Percentiles rank a stretch among this genome's conserved stretches.
Conservation (phyloP, 2,329 filamentous ascomycete species). For the Aspergillus brunneoviolaceus region DNA sequence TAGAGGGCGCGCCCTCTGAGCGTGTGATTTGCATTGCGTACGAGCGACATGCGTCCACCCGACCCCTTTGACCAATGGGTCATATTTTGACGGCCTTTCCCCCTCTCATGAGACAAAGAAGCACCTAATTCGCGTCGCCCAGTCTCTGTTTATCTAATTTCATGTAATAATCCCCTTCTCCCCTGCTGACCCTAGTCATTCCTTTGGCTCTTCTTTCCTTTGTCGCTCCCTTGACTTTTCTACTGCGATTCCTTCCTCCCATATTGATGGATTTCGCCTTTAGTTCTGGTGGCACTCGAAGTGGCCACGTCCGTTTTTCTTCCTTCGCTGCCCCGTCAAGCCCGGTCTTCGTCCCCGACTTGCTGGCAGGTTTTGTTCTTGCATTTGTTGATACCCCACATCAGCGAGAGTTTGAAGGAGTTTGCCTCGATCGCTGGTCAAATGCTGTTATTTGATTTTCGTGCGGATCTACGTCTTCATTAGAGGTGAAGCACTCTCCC, state of each 20-base stretch:
- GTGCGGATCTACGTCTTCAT: slow-evolving; percentile 13
- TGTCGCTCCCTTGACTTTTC: slow-evolving; percentile 14
- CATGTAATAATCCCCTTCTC: not conserved
- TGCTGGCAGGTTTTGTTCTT: slow-evolving; percentile 19
- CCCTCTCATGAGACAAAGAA: not conserved
- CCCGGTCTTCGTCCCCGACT: slow-evolving; percentile 8
- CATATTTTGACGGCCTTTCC: not conserved
- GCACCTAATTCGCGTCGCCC: not conserved
- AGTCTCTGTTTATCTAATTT: not conserved
- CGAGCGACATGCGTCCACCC: not conserved
- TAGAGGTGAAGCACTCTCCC: slow-evolving; percentile 21
- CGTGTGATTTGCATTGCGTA: not conserved
- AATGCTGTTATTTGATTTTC: slow-evolving; percentile 11
- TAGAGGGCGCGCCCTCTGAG: slow-evolving; percentile 18
- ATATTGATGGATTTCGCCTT: slow-evolving; percentile 7
- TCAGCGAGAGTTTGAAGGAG: slow-evolving; percentile 25
- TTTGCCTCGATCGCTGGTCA: slow-evolving; percentile 15
- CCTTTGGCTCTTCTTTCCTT: slow-evolving; percentile 7
- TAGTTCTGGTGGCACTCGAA: slow-evolving; percentile 11
- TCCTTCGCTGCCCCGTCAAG: slow-evolving; percentile 7
- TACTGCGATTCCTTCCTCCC: slow-evolving; percentile 8
- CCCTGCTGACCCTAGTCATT: slow-evolving; percentile 11
- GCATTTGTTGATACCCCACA: slow-evolving; percentile 29
- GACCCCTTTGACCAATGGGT: not conserved
- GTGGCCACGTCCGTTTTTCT: slow-evolving; percentile 10